These are phyloP conservation scores for Erodium texanum DNA, from an alignment of 441 rosid genomes.

Conservation along the genomic window DNA sequence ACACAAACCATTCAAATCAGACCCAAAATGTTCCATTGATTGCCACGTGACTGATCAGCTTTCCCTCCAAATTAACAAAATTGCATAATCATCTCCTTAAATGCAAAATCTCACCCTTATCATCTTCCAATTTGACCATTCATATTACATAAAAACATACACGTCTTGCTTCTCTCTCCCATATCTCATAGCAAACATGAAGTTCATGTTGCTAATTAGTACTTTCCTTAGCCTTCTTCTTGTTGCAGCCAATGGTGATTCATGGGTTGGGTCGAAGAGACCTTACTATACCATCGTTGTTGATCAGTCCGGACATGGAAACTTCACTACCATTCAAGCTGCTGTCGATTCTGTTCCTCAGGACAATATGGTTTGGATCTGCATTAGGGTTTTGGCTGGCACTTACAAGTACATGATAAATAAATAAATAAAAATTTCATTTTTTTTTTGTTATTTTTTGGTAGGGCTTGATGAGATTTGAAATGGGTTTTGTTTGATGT, in stretches of 20 bases:
- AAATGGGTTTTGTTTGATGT: background rate
- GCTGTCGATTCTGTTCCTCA: conserved; percentile 57
- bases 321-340: conserved; percentile 49
- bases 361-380: conserved; percentile 44
- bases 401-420: conserved; percentile 41
- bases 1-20: background rate
- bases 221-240: background rate
- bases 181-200: background rate
- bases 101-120: background rate
- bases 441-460: background rate
- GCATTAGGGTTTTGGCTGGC: conserved; percentile 44
- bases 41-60: background rate
- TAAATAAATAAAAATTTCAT: too few relatives aligned
- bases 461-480: background rate
- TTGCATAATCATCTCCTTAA: background rate
- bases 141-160: too few relatives aligned
- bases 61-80: background rate
- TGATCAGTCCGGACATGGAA: conserved; percentile 45
- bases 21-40: background rate
- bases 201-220: background rate
- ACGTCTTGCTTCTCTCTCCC: too few relatives aligned
- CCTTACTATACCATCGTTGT: conserved; percentile 19
- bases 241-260: background rate
- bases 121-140: too few relatives aligned
- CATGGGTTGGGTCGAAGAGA: background rate